phyloP scores from a whole-genome alignment of 129 eudicot species.

The Ambrosia artemisiifolia region DNA sequence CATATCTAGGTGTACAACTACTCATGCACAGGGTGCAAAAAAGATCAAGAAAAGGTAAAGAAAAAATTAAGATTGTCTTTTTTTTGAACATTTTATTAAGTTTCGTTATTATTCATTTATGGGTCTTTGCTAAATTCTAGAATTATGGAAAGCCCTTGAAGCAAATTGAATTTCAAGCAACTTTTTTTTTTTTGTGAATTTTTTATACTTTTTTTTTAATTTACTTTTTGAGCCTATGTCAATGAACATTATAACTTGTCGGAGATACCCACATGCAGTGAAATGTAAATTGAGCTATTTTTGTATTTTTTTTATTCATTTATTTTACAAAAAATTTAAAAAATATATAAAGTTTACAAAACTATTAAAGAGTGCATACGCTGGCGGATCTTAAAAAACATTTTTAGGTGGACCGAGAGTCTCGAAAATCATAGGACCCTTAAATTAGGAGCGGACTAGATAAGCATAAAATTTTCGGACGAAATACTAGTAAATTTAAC shows the following conservation, averaged over 20 bases:
- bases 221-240: conserved; percentile 2
- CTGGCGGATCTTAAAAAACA: too few species aligned
- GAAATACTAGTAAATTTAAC: too few species aligned
- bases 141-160: conserved; percentile 14
- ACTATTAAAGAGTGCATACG: too few species aligned
- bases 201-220: background rate
- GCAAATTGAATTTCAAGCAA: conserved; percentile 1
- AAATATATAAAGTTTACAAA: background rate
- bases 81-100: background rate
- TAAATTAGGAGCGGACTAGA: too few species aligned
- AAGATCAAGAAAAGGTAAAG: conserved; percentile 81
- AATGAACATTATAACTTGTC: conserved; percentile 16
- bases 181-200: background rate
- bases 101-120: background rate
- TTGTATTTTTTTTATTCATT: background rate
- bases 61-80: background rate
- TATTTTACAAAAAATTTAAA: background rate
- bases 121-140: conserved; percentile 13
- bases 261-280: conserved; percentile 21
- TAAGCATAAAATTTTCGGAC: too few species aligned
- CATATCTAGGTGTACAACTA: conserved; percentile 36
- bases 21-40: conserved; percentile 45
- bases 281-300: conserved; percentile 12
- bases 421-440: too few species aligned
- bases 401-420: too few species aligned